Percentiles rank a stretch among this genome's conserved stretches.
phyloP scores from a whole-genome alignment of 2,329 filamentous ascomycete genomes.

The Pseudocercospora crystallina region DNA sequence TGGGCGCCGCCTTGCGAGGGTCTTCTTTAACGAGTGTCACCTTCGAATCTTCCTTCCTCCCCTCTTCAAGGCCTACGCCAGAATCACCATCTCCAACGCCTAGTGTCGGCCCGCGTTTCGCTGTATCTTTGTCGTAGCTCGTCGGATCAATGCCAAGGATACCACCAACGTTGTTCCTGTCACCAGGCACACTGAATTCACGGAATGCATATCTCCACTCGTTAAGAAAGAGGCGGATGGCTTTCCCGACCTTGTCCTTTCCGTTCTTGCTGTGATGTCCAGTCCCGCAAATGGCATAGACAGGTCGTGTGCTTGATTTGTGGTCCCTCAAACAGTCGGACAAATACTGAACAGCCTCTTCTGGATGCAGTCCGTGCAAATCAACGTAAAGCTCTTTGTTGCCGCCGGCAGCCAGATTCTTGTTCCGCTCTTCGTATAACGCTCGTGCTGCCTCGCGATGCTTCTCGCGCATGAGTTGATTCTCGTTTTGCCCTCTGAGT shows the following conservation, averaged over 20 bases:
- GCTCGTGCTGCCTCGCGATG: slow-evolving; percentile 90
- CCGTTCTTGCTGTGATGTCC: slow-evolving; percentile 98
- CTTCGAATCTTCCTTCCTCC: slow-evolving; percentile 34
- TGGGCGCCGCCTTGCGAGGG: slow-evolving; percentile 27
- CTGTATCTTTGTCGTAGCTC: slow-evolving; percentile 53
- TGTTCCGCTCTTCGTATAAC: slow-evolving; percentile 91
- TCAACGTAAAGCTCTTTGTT: slow-evolving; percentile 84
- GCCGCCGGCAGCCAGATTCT: slow-evolving; percentile 51
- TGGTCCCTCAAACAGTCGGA: slow-evolving; percentile 86
- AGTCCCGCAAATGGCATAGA: slow-evolving; percentile 96
- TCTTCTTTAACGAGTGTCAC: slow-evolving; percentile 38
- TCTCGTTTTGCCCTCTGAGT: slow-evolving; percentile 91
- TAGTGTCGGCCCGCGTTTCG: slow-evolving; percentile 28
- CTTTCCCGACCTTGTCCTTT: slow-evolving; percentile 97
- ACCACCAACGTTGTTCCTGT: slow-evolving; percentile 75
- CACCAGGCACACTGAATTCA: slow-evolving; percentile 95
- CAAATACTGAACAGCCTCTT: slow-evolving; percentile 93
- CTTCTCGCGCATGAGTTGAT: slow-evolving; percentile 94
- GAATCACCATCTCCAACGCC: slow-evolving; percentile 41
- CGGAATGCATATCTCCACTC: slow-evolving; percentile 95
- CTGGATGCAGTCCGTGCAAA: slow-evolving; percentile 95
- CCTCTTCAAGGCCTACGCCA: slow-evolving; percentile 39
- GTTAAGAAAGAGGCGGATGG: slow-evolving; percentile 83
- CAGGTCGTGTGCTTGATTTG: slow-evolving; percentile 65
- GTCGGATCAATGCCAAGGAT: slow-evolving; percentile 64